Conservation (phyloP, 192 early-diverging fungal genomes). For the Entomortierella lignicola region DNA sequence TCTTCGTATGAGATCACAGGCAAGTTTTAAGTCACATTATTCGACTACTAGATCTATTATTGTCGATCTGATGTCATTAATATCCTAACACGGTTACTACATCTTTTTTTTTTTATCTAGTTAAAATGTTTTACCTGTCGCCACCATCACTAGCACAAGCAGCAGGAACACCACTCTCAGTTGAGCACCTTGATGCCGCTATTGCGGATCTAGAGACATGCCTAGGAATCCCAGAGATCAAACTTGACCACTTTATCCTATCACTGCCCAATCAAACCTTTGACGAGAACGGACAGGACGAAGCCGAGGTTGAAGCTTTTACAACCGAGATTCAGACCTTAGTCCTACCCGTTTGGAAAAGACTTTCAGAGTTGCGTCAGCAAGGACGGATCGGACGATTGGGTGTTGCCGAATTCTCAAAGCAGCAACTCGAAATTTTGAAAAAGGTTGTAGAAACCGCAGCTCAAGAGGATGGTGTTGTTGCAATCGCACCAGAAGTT, state of each 20-base stretch:
- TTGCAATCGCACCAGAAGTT: slow-evolving; percentile 52
- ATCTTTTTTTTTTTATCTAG: slow-evolving; percentile 37
- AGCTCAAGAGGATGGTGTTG: not conserved
- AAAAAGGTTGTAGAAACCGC: slow-evolving; percentile 10
- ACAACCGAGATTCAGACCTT: slow-evolving; percentile 10
- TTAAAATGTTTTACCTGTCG: slow-evolving; percentile 47
- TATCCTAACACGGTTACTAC: not conserved
- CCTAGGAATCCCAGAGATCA: slow-evolving; percentile 25
- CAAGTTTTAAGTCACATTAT: slow-evolving; percentile 17
- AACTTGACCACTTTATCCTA: slow-evolving; percentile 41
- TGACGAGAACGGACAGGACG: slow-evolving; percentile 47
- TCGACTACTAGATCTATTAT: no score
- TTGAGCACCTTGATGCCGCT: slow-evolving; percentile 23
- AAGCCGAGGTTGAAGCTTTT: slow-evolving; percentile 41
- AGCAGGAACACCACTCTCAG: slow-evolving; percentile 22
- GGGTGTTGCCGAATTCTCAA: slow-evolving; percentile 61
- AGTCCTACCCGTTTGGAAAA: slow-evolving; percentile 32
- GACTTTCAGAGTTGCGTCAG: slow-evolving; percentile 40
- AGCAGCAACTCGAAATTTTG: slow-evolving; percentile 48
- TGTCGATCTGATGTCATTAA: slow-evolving; percentile 6
- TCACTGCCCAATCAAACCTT: slow-evolving; percentile 31
- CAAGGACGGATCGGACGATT: slow-evolving; percentile 53
- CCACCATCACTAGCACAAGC: not conserved
- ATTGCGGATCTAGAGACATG: slow-evolving; percentile 17
- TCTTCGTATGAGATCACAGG: slow-evolving; percentile 56